Conservation (phyloP, 2,329 filamentous ascomycete genomes). For the Penicillium sumatraense region DNA sequence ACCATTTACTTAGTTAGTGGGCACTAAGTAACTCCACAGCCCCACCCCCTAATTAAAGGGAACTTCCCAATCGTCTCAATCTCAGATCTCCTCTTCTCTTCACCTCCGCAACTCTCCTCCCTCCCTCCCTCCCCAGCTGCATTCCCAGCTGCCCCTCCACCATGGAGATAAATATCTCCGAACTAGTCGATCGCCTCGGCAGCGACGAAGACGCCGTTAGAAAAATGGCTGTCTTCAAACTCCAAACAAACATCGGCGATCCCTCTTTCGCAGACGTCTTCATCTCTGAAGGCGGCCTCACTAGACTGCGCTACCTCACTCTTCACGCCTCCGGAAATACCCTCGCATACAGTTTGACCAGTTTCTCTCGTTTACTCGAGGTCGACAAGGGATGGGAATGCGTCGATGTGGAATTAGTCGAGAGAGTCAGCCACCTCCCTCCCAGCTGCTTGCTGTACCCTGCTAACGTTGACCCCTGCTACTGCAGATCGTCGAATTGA, state of each 20-base stretch:
- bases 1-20: too few species aligned
- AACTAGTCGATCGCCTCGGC: slow-evolving; percentile 62
- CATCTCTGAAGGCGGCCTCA: slow-evolving; percentile 84
- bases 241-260: slow-evolving; percentile 93
- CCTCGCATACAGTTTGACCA: slow-evolving; percentile 90
- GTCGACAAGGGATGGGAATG: slow-evolving; percentile 97
- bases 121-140: slow-evolving; percentile 7
- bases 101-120: too few species aligned
- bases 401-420: slow-evolving; percentile 58
- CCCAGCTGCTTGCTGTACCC: neutral
- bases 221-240: slow-evolving; percentile 99
- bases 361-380: slow-evolving; percentile 83
- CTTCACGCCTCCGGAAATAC: slow-evolving; percentile 90
- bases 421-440: slow-evolving; percentile 56
- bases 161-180: slow-evolving; percentile 63
- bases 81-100: too few species aligned
- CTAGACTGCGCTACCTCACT: slow-evolving; percentile 79
- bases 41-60: too few species aligned
- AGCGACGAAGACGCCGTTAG: slow-evolving; percentile 82
- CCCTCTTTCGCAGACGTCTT: slow-evolving; percentile 96
- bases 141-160: neutral
- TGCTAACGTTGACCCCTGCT: neutral
- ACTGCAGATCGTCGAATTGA: slow-evolving; percentile 77
- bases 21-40: too few species aligned
- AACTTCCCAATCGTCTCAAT: too few species aligned